Evolutionary conservation across 2,329 filamentous ascomycete genomes (phyloP).

Genomic region (Madurella fahalii): DNA sequence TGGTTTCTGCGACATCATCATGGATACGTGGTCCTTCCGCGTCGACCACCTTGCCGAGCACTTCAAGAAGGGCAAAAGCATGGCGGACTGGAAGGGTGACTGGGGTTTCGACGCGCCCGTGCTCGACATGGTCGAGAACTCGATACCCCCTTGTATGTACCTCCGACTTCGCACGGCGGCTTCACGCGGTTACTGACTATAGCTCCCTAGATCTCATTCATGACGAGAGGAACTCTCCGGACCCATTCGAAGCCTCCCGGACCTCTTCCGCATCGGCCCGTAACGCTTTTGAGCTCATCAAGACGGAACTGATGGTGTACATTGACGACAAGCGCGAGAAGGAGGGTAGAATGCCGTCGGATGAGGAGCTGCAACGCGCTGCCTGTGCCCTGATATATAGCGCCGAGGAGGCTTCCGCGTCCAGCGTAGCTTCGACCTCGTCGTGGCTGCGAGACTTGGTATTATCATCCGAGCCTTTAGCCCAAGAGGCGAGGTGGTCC

Average conservation of each 20-base stretch:
- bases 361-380: conserved; percentile 53
- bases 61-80: conserved; percentile 62
- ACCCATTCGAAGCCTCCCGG: conserved; percentile 49
- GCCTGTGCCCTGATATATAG: conserved; percentile 57
- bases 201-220: conserved; percentile 55
- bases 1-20: conserved; percentile 60
- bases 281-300: conserved; percentile 59
- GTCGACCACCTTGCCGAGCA: conserved; percentile 64
- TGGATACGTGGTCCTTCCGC: conserved; percentile 58
- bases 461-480: conserved; percentile 43
- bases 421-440: conserved; percentile 34
- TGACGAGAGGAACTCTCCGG: conserved; percentile 54
- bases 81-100: conserved; percentile 67
- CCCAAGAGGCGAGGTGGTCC: conserved; percentile 20
- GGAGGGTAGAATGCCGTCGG: conserved; percentile 40
- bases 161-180: conserved; percentile 30
- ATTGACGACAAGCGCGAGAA: conserved; percentile 42
- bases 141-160: conserved; percentile 60
- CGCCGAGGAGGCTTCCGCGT: conserved; percentile 44
- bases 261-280: conserved; percentile 44
- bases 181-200: conserved; percentile 24
- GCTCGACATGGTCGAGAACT: conserved; percentile 61
- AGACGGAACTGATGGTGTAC: conserved; percentile 54
- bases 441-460: conserved; percentile 59
- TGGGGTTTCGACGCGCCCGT: conserved; percentile 63